Percentiles rank a stretch among this genome's conserved stretches.
Evolutionary conservation across 2,329 filamentous ascomycete species (phyloP).

Genomic region (Trichoderma lentiforme): DNA sequence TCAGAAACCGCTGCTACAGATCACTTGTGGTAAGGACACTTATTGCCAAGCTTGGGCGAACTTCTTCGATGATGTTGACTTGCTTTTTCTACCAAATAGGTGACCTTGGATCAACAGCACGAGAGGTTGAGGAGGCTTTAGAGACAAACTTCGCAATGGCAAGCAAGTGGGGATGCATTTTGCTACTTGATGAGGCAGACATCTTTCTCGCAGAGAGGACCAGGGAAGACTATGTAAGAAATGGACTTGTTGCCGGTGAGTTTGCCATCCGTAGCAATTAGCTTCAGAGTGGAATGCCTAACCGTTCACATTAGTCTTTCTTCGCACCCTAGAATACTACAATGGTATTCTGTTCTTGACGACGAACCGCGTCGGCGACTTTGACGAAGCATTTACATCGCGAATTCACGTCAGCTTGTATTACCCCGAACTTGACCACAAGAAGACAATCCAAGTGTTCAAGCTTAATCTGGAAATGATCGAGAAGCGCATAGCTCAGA

Average conservation of each 20-base stretch:
- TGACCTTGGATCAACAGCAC: neutral
- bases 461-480: constrained; percentile 21
- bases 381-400: constrained; percentile 38
- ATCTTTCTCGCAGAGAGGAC: constrained; percentile 26
- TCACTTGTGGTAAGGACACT: constrained; percentile 21
- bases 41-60: neutral
- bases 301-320: constrained; percentile 27
- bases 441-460: constrained; percentile 11
- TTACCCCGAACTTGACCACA: constrained; percentile 22
- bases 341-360: constrained; percentile 37
- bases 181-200: constrained; percentile 30
- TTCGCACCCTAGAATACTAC: constrained; percentile 36
- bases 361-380: constrained; percentile 33
- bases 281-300: neutral
- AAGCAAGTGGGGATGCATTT: constrained; percentile 27
- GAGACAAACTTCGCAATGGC: constrained; percentile 31
- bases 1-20: constrained; percentile 24
- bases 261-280: neutral
- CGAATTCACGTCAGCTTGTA: constrained; percentile 34
- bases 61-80: neutral
- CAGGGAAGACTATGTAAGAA: constrained; percentile 23
- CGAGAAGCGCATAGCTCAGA: constrained; percentile 20
- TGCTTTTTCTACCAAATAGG: constrained; percentile 24
- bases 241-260: constrained; percentile 33
- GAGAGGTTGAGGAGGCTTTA: constrained; percentile 28